Base-by-base conservation (phyloP, 1,284 basidiomycete genomes). In the Mycena sp. region DNA sequence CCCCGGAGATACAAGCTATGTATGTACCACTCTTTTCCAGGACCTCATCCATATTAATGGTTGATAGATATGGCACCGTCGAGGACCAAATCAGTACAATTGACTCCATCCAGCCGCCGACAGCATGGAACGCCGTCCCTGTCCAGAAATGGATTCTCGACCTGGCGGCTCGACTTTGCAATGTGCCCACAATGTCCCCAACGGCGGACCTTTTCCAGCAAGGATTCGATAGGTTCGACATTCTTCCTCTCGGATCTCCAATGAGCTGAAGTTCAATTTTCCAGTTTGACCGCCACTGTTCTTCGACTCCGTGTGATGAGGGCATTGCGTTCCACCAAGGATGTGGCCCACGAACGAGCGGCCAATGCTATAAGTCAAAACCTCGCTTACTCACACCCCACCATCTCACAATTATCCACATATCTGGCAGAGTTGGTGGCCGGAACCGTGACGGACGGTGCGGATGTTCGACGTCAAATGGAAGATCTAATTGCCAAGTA, bases 151-250 rank as follows among this genome's bases (percentile, higher is more conserved):
- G 79, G 79, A 65, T 81, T 6, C 75, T 0, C 46, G 58, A 25
- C 70, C 76, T 12, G 45, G 68, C 9, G 62, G 70, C 11, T 64
- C 58, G 19, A 30, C 64, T 1, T 63, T 77, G 28, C 65, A 67
- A 3, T 9, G 61, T 4, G 63, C 66, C 1, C 67, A 56, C 7
- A n/a, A n/a, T n/a, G n/a, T n/a, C n/a, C n/a, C n/a, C n/a, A n/a
- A n/a, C n/a, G n/a, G n/a, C n/a, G n/a, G 78, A 81, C 58, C 52
- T 81, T 17, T 81, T 82, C 48, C 75, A 79, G 16, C 76, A 80
- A 63, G 80, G 80, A 7, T 75, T 80, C 54, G 80, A 81, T n/a
- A n/a, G n/a, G n/a, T n/a, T n/a, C n/a, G n/a, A n/a, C 16, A n/a
- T n/a, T n/a, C 32, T 37, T 9, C 16, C n/a, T n/a, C n/a, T n/a